Evolutionary conservation across 352 stramenopile species (phyloP).

Genomic region (Pythium aphanidermatum): DNA sequence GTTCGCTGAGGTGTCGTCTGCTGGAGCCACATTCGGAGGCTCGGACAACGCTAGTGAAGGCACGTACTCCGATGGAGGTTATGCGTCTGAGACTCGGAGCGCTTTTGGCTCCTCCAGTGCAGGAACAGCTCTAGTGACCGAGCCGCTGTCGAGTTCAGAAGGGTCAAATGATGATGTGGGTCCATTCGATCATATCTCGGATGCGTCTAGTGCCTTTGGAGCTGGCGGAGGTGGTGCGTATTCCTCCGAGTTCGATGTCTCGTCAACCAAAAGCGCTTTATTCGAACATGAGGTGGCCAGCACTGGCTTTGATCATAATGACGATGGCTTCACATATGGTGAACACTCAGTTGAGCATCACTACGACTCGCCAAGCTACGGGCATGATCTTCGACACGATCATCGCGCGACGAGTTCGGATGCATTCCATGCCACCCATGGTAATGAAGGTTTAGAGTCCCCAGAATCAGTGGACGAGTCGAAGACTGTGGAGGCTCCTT

Average conservation of each 20-base stretch:
- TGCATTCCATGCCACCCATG: no score
- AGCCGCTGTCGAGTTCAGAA: constrained; percentile 72
- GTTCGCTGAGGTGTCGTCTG: constrained; percentile 53
- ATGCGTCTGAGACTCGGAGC: constrained; percentile 63
- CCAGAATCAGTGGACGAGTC: no score
- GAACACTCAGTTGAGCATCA: constrained; percentile 8
- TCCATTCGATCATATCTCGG: constrained; percentile 14
- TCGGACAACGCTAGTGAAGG: constrained; percentile 64
- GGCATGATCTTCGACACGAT: constrained; percentile 6
- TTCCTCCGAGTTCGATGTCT: constrained; percentile 20
- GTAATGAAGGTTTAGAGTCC: no score
- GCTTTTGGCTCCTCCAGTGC: constrained; percentile 68
- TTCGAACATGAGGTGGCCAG: constrained; percentile 20
- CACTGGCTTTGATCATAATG: constrained; percentile 15
- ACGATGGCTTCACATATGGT: constrained; percentile 11
- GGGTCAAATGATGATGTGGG: constrained; percentile 43
- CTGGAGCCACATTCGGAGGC: constrained; percentile 69
- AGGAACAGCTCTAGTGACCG: constrained; percentile 67
- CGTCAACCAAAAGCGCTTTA: constrained; percentile 16
- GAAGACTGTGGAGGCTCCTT: neutral
- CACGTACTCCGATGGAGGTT: constrained; percentile 52
- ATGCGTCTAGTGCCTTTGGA: constrained; percentile 26
- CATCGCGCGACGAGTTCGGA: no score
- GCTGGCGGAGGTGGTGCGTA: constrained; percentile 11
- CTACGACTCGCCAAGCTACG: constrained; percentile 11